These are phyloP conservation scores for Yarrowia sp. DNA, from an alignment of 805 yeast species.

Conservation along the genomic window DNA sequence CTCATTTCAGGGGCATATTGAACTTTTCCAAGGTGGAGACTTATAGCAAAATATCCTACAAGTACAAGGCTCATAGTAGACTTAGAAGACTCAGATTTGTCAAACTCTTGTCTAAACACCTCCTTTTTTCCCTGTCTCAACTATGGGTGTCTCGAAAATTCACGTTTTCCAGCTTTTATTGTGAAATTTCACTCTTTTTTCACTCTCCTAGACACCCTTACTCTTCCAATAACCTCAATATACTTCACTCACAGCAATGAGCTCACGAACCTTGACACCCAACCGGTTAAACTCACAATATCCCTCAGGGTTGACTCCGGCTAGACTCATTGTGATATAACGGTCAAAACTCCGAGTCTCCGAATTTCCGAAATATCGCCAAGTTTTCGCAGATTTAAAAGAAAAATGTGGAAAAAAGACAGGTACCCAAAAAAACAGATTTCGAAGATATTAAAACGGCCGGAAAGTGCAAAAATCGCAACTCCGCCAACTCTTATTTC, in stretches of 20 bases:
- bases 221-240: background rate
- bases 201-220: background rate
- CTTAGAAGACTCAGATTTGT: no score
- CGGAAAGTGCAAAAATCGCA: background rate
- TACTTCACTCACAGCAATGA: constrained; percentile 2
- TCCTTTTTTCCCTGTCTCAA: no score
- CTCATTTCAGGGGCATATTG: background rate
- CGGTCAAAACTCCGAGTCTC: constrained; percentile 5
- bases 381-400: no score
- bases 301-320: background rate
- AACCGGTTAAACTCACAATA: constrained; percentile 3
- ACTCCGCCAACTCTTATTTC: background rate
- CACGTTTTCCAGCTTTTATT: background rate
- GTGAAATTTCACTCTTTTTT: background rate
- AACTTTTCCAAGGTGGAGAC: background rate
- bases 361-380: background rate
- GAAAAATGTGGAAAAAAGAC: background rate
- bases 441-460: background rate
- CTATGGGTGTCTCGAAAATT: background rate
- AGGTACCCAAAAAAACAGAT: background rate
- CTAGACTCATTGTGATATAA: background rate
- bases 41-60: no score
- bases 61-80: no score
- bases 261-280: background rate
- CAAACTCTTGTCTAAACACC: no score